These are phyloP conservation scores for Psidium guajava DNA, from an alignment of 345 rosid genomes.

Conservation along the genomic window DNA sequence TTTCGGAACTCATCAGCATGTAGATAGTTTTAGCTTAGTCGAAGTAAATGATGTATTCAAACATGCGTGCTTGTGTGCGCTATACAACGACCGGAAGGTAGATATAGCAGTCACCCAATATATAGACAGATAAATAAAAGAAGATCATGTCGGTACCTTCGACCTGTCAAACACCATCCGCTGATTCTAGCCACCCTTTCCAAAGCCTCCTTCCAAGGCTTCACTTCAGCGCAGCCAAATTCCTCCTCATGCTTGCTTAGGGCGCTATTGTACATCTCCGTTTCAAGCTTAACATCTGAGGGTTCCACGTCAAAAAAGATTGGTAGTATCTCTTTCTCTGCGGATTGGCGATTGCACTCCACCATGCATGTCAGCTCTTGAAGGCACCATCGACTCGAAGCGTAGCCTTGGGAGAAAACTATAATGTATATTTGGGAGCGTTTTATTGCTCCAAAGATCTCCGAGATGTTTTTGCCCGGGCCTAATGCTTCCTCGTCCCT, in stretches of 20 bases:
- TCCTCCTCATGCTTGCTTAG: neutral
- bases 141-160: neutral
- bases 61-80: neutral
- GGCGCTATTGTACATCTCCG: neutral
- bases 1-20: neutral
- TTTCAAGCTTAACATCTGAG: neutral
- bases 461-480: neutral
- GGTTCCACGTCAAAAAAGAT: neutral
- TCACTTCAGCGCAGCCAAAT: neutral
- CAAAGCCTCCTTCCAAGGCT: neutral
- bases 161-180: neutral
- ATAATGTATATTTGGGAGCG: neutral
- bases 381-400: neutral
- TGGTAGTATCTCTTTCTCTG: neutral
- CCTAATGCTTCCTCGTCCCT: neutral
- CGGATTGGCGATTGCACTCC: neutral
- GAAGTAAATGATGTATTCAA: neutral
- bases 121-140: neutral
- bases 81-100: neutral
- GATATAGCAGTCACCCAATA: neutral
- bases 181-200: neutral
- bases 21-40: neutral
- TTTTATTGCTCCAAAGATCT: neutral
- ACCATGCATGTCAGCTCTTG: neutral
- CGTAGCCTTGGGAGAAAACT: neutral